A percentile compares a stretch with the other conserved stretches of the same genome.
phyloP scores from a whole-genome alignment of 495 filamentous ascomycete genomes.

The Podospora tetraspora region DNA sequence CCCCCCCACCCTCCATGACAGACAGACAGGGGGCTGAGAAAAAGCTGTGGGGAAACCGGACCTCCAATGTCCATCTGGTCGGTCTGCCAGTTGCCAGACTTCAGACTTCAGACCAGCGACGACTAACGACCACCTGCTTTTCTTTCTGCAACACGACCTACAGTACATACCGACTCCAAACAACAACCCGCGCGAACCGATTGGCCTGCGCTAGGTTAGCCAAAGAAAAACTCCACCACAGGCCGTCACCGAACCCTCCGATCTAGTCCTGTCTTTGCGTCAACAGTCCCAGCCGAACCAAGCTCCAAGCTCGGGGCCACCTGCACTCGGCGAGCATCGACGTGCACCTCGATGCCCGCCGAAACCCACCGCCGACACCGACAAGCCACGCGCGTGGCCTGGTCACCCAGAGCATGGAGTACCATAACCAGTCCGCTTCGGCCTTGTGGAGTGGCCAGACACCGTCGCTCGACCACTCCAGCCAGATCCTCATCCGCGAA shows the following conservation, averaged over 20 bases:
- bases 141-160: neutral
- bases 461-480: constrained; percentile 42
- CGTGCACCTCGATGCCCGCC: neutral
- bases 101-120: neutral
- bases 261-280: neutral
- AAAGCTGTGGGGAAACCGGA: neutral
- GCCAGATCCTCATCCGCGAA: constrained; percentile 62
- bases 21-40: neutral
- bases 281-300: neutral
- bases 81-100: neutral
- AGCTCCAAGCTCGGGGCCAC: neutral
- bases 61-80: neutral
- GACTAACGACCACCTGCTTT: neutral
- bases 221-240: neutral
- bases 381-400: neutral
- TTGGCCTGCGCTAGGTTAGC: neutral
- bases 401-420: constrained; percentile 25
- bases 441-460: constrained; percentile 30
- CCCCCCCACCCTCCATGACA: neutral
- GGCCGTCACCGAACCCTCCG: neutral
- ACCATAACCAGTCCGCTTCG: constrained; percentile 20
- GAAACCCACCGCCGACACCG: constrained; percentile 1
- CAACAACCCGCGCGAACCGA: neutral
- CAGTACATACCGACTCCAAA: neutral
- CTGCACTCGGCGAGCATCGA: neutral